Evolutionary conservation across 106 monocot genomes (phyloP).

Genomic region (Hemerocallis citrina): DNA sequence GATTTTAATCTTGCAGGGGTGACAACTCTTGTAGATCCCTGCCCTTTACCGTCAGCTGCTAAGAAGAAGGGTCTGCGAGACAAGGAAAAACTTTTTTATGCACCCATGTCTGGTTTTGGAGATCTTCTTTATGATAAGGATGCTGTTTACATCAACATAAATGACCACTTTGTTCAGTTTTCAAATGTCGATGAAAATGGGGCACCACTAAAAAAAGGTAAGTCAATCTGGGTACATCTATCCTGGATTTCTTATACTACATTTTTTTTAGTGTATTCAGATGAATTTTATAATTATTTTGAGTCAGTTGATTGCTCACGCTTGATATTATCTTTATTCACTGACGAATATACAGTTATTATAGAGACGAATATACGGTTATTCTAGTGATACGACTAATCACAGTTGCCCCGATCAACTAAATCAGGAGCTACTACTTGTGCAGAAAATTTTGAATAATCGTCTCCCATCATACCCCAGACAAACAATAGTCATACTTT

Average conservation of each 20-base stretch:
- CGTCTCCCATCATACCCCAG: no score
- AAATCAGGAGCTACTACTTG: no score
- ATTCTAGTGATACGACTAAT: no score
- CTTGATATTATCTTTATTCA: no score
- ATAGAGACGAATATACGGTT: no score
- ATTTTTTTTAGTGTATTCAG: not conserved
- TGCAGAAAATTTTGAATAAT: no score
- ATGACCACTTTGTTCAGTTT: slow-evolving; percentile 93
- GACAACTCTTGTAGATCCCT: slow-evolving; percentile 76
- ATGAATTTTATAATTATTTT: no score
- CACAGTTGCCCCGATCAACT: no score
- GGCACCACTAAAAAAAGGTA: slow-evolving; percentile 43
- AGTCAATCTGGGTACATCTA: not conserved
- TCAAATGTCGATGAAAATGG: slow-evolving; percentile 65
- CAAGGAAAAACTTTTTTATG: slow-evolving; percentile 95
- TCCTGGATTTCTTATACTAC: not conserved
- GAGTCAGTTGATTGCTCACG: not conserved
- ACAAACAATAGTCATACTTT: no score
- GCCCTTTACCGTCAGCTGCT: slow-evolving; percentile 92
- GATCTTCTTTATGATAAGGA: slow-evolving; percentile 98
- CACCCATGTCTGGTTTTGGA: slow-evolving; percentile 98
- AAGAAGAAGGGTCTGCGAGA: slow-evolving; percentile 94
- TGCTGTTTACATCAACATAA: slow-evolving; percentile 95
- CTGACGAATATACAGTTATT: no score
- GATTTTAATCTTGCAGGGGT: slow-evolving; percentile 70